Evolutionary conservation across 2,329 filamentous ascomycete genomes (phyloP).

Genomic region (Venturia asperata): DNA sequence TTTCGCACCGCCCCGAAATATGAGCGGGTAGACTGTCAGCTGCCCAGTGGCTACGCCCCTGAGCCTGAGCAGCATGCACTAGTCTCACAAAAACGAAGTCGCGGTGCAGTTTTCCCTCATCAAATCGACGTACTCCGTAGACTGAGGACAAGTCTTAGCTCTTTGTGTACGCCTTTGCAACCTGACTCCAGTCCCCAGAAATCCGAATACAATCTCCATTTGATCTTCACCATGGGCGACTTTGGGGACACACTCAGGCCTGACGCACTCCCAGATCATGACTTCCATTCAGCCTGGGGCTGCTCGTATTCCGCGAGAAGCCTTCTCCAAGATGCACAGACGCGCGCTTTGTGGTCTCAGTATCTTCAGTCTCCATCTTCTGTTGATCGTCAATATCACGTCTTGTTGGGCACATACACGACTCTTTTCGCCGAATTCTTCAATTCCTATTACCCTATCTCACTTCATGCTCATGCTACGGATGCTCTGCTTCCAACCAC

Average conservation of each 20-base stretch:
- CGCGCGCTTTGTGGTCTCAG: background rate
- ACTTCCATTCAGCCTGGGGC: background rate
- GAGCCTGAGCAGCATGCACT: background rate
- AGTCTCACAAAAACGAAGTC: background rate
- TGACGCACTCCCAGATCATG: background rate
- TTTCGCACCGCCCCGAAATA: background rate
- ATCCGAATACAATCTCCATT: background rate
- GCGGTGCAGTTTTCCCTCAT: background rate
- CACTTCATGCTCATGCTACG: background rate
- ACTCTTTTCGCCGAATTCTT: background rate
- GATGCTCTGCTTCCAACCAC: background rate
- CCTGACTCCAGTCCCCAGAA: too few species aligned
- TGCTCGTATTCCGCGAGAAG: background rate
- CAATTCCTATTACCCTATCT: background rate
- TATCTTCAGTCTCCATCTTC: background rate
- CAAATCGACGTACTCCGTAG: background rate
- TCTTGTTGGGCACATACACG: background rate
- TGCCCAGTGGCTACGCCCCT: background rate
- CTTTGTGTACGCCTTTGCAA: background rate
- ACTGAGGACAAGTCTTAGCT: background rate
- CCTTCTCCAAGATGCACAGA: background rate
- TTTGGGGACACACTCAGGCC: background rate
- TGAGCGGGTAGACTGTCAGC: background rate
- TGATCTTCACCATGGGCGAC: background rate
- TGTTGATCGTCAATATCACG: slow-evolving; percentile 1